These are phyloP conservation scores for Nothophoma quercina DNA, from an alignment of 2,329 filamentous ascomycete genomes.

Conservation along the genomic window DNA sequence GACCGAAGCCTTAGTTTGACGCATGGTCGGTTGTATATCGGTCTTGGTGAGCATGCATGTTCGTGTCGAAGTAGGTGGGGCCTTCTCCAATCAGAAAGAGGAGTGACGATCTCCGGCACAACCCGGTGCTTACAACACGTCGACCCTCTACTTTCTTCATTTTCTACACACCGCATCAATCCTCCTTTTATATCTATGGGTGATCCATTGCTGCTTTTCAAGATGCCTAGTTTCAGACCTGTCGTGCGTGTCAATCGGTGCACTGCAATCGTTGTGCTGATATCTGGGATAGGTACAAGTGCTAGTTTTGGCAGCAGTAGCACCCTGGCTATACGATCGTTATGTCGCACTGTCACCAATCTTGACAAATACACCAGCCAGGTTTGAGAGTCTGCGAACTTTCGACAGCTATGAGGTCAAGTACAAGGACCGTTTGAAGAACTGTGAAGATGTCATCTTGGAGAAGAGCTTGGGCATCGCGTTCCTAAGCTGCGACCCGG, in stretches of 20 bases:
- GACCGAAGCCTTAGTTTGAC: constrained; percentile 13
- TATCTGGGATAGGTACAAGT: constrained; percentile 4
- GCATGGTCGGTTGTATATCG: not conserved
- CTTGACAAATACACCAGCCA: constrained; percentile 30
- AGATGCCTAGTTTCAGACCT: constrained; percentile 2
- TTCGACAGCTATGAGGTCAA: constrained; percentile 42
- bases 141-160: not conserved
- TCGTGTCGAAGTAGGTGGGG: not conserved
- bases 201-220: not conserved
- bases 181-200: too few species aligned
- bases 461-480: constrained; percentile 44
- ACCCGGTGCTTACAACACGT: not conserved
- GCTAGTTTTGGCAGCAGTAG: constrained; percentile 20
- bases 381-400: constrained; percentile 26
- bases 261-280: not conserved
- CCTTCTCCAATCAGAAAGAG: not conserved
- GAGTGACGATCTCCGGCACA: not conserved
- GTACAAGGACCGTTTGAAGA: constrained; percentile 48
- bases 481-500: constrained; percentile 54
- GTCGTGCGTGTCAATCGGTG: not conserved
- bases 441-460: constrained; percentile 56
- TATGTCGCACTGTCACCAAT: constrained; percentile 28
- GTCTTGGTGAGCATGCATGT: not conserved
- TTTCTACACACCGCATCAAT: too few species aligned
- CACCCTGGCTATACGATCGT: constrained; percentile 41